Percentiles rank a stretch among this genome's conserved stretches.
phyloP scores from a whole-genome alignment of 768 basidiomycete species.

The Boletales sp. region DNA sequence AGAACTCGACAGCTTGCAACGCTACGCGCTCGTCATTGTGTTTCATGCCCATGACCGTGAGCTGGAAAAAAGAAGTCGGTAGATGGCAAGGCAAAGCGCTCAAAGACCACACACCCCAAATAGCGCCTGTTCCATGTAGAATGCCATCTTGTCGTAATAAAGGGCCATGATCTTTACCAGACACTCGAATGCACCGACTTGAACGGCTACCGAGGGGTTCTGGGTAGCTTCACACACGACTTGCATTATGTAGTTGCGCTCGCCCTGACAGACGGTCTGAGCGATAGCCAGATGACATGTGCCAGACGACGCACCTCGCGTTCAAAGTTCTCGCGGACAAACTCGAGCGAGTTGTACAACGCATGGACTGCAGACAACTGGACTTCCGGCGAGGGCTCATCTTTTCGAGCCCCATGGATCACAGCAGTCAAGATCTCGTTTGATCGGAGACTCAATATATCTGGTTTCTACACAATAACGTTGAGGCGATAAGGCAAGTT shows the following conservation, averaged over 20 bases:
- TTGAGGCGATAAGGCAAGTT: conserved; percentile 6
- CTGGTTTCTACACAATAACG: conserved; percentile 67
- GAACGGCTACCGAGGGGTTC: conserved; percentile 70
- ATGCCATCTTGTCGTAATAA: conserved; percentile 98
- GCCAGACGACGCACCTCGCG: conserved; percentile 67
- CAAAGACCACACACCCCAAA: conserved; percentile 72
- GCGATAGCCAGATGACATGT: background rate
- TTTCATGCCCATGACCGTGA: conserved; percentile 98
- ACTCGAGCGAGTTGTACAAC: conserved; percentile 92
- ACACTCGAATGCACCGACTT: conserved; percentile 95
- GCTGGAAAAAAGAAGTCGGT: conserved; percentile 40
- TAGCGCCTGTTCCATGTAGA: conserved; percentile 98
- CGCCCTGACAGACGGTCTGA: conserved; percentile 57
- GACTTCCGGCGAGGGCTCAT: conserved; percentile 87
- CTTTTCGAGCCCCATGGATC: conserved; percentile 95
- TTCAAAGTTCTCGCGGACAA: conserved; percentile 96
- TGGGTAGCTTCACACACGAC: conserved; percentile 99
- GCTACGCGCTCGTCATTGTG: conserved; percentile 87
- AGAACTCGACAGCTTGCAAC: conserved; percentile 96
- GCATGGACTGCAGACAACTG: conserved; percentile 92
- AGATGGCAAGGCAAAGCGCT: conserved; percentile 1
- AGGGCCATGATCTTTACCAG: conserved; percentile 95
- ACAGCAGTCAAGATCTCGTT: conserved; percentile 99
- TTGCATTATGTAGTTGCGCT: conserved; percentile 99
- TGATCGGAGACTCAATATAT: conserved; percentile 81